Conservation (phyloP, 2,329 filamentous ascomycete species). For the Penicillium thymicola region DNA sequence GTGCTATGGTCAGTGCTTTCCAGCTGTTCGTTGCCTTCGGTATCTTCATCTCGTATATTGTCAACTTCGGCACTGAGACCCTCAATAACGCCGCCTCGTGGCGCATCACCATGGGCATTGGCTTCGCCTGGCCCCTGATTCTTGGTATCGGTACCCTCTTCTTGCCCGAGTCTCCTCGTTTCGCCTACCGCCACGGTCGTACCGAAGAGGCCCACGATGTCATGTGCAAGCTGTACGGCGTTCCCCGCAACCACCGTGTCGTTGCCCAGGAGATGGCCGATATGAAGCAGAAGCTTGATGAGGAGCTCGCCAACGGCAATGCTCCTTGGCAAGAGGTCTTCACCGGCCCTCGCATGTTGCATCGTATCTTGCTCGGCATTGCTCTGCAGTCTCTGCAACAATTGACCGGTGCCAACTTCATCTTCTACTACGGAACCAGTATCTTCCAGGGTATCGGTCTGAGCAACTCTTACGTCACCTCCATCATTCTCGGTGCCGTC, state of each 20-base stretch:
- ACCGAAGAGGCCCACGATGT: slow-evolving; percentile 51
- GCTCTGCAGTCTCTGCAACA: slow-evolving; percentile 48
- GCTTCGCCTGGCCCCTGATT: slow-evolving; percentile 56
- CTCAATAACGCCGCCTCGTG: slow-evolving; percentile 46
- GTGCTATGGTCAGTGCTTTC: slow-evolving; percentile 49
- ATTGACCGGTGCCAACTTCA: slow-evolving; percentile 49
- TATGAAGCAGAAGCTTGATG: slow-evolving; percentile 58
- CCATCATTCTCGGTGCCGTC: slow-evolving; percentile 66
- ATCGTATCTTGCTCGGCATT: slow-evolving; percentile 47
- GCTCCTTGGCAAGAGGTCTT: slow-evolving; percentile 46
- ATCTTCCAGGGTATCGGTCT: slow-evolving; percentile 67
- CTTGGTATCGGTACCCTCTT: slow-evolving; percentile 55
- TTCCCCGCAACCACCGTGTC: slow-evolving; percentile 54
- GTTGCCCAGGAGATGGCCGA: slow-evolving; percentile 56
- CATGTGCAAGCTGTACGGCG: slow-evolving; percentile 55
- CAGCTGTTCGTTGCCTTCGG: slow-evolving; percentile 51
- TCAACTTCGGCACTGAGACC: slow-evolving; percentile 48
- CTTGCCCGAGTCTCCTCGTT: slow-evolving; percentile 58
- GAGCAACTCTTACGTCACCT: slow-evolving; percentile 62
- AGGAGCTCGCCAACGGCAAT: slow-evolving; percentile 46
- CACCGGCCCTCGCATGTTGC: slow-evolving; percentile 48
- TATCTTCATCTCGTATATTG: slow-evolving; percentile 48
- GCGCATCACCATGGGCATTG: slow-evolving; percentile 55
- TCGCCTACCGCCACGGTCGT: slow-evolving; percentile 54
- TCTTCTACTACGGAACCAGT: slow-evolving; percentile 54